Percentiles rank a stretch among this genome's conserved stretches.
phyloP scores from a whole-genome alignment of 148 eudicot species.

The Spergularia marina region DNA sequence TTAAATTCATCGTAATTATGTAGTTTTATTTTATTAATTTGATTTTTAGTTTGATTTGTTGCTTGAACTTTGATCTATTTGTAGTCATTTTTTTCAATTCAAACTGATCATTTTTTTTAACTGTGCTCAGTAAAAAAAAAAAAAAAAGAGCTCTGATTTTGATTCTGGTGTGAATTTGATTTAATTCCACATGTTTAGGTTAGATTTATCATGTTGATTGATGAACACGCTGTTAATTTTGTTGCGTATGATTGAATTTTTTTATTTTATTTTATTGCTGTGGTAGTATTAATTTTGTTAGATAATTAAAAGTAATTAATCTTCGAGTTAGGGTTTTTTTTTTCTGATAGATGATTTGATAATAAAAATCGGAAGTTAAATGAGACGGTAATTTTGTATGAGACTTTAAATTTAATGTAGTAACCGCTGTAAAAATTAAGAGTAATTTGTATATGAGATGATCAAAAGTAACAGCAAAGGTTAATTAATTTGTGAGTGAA shows the following conservation, averaged over 20 bases:
- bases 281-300: background rate
- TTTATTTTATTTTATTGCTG: background rate
- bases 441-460: too few relatives aligned
- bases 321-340: background rate
- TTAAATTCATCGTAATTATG: background rate
- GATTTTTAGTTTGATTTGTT: background rate
- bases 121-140: too few relatives aligned
- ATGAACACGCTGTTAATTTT: background rate
- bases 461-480: too few relatives aligned
- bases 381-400: background rate
- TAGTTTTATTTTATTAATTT: background rate
- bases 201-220: background rate
- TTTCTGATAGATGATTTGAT: background rate
- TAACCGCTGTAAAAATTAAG: too few relatives aligned
- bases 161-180: background rate
- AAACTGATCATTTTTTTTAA: background rate
- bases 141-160: too few relatives aligned
- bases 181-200: background rate
- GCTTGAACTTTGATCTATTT: conserved; percentile 1
- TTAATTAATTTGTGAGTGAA: too few relatives aligned
- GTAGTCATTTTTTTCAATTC: background rate
- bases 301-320: conserved; percentile 1
- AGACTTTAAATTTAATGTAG: background rate
- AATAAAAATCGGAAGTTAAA: background rate
- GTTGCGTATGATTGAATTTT: background rate